Evolutionary conservation across 345 rosid genomes (phyloP).

Genomic region (Hypericum perforatum): DNA sequence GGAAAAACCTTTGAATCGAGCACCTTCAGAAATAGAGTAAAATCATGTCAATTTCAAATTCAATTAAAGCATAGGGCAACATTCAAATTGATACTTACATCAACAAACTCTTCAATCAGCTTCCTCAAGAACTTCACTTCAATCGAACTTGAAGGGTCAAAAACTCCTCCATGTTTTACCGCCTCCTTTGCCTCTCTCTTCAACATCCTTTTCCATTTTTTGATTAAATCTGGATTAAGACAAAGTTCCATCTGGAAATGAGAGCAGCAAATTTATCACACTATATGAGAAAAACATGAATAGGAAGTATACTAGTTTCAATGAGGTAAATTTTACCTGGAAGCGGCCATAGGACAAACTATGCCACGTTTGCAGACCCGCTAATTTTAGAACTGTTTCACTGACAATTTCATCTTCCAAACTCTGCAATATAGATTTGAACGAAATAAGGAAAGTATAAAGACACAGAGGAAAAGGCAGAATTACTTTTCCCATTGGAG

Average conservation of each 20-base stretch:
- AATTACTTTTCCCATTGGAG: no score
- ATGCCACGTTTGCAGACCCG: conserved; percentile 80
- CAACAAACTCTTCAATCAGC: conserved; percentile 79
- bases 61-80: neutral
- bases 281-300: conserved; percentile 4
- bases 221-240: conserved; percentile 67
- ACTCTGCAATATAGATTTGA: conserved; percentile 44
- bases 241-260: conserved; percentile 81
- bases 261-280: conserved; percentile 10
- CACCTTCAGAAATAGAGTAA: conserved; percentile 36
- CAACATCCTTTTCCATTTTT: conserved; percentile 79
- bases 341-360: conserved; percentile 92
- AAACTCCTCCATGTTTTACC: conserved; percentile 37
- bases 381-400: conserved; percentile 69
- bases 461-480: neutral
- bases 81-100: conserved; percentile 33
- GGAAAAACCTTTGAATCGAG: conserved; percentile 62
- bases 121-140: conserved; percentile 81
- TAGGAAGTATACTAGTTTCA: neutral
- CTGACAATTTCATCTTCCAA: conserved; percentile 93
- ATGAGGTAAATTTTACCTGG: conserved; percentile 41
- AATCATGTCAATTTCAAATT: neutral
- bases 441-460: neutral
- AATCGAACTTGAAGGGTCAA: conserved; percentile 46
- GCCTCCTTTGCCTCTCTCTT: conserved; percentile 75